A percentile compares a stretch with the other conserved stretches of the same genome.
Conservation (phyloP, 2,329 filamentous ascomycete species). For the Emergomyces orientalis region DNA sequence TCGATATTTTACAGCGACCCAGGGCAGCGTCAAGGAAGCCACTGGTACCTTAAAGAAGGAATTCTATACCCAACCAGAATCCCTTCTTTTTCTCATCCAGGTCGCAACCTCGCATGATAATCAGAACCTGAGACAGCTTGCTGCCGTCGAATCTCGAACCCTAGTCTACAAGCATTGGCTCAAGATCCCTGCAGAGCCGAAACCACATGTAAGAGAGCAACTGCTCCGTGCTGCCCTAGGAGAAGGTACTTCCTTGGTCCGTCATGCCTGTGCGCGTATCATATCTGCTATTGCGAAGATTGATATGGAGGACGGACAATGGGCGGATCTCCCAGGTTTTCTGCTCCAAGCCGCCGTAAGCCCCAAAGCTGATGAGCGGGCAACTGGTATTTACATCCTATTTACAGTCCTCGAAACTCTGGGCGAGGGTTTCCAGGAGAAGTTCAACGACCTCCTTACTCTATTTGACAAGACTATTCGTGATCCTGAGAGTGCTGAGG, state of each 20-base stretch:
- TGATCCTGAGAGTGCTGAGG: conserved; percentile 82
- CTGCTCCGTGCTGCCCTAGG: conserved; percentile 74
- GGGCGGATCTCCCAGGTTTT: conserved; percentile 68
- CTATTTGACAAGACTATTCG: conserved; percentile 81
- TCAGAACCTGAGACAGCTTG: conserved; percentile 70
- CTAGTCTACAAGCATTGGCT: conserved; percentile 81
- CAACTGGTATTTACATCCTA: conserved; percentile 87
- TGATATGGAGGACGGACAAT: conserved; percentile 80
- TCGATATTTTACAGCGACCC: conserved; percentile 57
- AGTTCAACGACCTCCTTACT: conserved; percentile 67
- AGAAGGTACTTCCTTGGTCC: conserved; percentile 65
- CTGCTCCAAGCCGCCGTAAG: conserved; percentile 72
- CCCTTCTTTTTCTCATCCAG: conserved; percentile 77
- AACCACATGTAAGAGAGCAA: conserved; percentile 68
- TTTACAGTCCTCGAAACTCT: conserved; percentile 85
- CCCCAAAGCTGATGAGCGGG: conserved; percentile 65
- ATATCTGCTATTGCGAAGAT: conserved; percentile 77
- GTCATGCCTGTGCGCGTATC: conserved; percentile 80
- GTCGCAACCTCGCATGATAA: conserved; percentile 70
- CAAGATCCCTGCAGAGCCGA: conserved; percentile 62
- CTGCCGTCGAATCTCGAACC: conserved; percentile 79
- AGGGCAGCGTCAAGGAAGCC: conserved; percentile 77
- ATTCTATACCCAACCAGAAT: conserved; percentile 80
- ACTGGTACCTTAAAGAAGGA: conserved; percentile 85
- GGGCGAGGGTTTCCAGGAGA: conserved; percentile 72